A percentile compares a stretch with the other conserved stretches of the same genome.
Conservation (phyloP, 2,329 filamentous ascomycete genomes). For the Colletotrichum theobromicola region DNA sequence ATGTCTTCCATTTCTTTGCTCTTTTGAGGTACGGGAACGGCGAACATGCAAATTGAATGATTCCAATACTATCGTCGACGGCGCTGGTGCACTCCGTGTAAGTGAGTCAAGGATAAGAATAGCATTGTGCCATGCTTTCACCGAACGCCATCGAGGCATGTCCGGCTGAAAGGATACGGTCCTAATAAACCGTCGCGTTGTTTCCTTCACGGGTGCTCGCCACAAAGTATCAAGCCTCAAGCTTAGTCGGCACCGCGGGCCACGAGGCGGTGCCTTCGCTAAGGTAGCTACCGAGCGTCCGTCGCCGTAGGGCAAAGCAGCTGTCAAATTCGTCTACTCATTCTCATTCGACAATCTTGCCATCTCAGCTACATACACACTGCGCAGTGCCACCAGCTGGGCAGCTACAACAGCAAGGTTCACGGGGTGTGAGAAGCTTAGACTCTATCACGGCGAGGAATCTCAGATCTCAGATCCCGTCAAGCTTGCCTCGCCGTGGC, state of each 20-base stretch:
- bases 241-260: not conserved
- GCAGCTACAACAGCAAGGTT: not conserved
- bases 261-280: not conserved
- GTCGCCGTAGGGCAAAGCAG: not conserved
- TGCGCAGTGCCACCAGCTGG: not conserved
- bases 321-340: not conserved
- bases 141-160: not conserved
- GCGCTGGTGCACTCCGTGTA: not conserved
- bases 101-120: not conserved
- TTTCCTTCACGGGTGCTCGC: not conserved
- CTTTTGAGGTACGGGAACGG: not conserved
- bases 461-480: not conserved
- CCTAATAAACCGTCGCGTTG: not conserved
- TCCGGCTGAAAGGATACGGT: not conserved
- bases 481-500: not conserved
- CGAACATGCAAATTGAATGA: not conserved
- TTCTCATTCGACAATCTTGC: not conserved
- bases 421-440: not conserved
- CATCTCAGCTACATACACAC: not conserved
- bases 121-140: not conserved
- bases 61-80: not conserved
- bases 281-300: not conserved
- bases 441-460: not conserved
- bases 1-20: not conserved
- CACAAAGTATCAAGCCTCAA: not conserved